These are phyloP conservation scores for Amylocarpus encephaloides DNA, from an alignment of 2,329 filamentous ascomycete genomes.

Conservation along the genomic window DNA sequence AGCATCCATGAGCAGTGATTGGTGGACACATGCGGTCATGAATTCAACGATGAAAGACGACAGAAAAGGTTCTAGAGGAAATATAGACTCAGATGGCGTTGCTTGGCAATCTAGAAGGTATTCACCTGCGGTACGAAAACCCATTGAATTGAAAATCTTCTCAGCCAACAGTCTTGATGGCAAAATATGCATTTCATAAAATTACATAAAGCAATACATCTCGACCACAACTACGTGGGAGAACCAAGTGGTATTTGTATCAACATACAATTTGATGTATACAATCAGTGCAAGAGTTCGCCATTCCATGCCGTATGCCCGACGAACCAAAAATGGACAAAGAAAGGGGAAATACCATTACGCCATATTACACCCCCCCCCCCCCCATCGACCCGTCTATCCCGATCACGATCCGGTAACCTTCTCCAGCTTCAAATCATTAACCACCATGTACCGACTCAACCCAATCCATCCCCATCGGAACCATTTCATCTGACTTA, in stretches of 20 bases:
- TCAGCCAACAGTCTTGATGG: neutral
- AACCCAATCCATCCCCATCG: conserved; percentile 90
- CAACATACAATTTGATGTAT: neutral
- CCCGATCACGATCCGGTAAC: conserved; percentile 19
- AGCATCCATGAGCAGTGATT: conserved; percentile 35
- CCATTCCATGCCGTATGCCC: neutral
- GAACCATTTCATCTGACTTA: conserved; percentile 98
- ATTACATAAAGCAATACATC: neutral
- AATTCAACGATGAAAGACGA: neutral
- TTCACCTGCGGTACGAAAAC: neutral
- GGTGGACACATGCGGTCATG: too few relatives aligned
- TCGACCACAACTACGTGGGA: conserved; percentile 1
- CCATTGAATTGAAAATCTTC: neutral
- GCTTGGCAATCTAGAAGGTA: neutral
- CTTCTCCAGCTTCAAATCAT: conserved; percentile 67
- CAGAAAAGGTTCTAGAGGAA: neutral
- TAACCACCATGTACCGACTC: conserved; percentile 92
- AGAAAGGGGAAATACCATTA: conserved; percentile 1
- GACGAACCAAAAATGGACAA: neutral
- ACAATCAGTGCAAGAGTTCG: neutral
- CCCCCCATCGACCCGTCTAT: neutral
- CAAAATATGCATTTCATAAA: neutral
- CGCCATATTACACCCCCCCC: neutral
- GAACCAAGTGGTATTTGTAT: neutral
- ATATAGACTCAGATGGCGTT: neutral